phyloP scores from a whole-genome alignment of 2,329 filamentous ascomycete genomes.

The Coniella vitis region DNA sequence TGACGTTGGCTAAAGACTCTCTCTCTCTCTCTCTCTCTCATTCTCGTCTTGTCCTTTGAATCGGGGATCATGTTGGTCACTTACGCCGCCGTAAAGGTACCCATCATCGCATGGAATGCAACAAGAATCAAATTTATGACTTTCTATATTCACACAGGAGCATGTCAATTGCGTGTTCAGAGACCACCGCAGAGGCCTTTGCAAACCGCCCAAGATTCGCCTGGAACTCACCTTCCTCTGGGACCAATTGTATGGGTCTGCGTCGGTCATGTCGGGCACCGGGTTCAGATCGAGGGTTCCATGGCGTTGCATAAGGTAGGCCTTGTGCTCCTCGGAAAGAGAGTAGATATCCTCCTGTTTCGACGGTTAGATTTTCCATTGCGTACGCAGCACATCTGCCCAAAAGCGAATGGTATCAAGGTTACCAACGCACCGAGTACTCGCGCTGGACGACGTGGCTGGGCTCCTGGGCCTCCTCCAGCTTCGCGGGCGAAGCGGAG shows the following conservation, averaged over 20 bases:
- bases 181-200: background rate
- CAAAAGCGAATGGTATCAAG: no score
- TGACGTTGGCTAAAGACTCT: background rate
- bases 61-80: no score
- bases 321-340: slow-evolving; percentile 35
- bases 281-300: slow-evolving; percentile 49
- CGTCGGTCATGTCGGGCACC: slow-evolving; percentile 39
- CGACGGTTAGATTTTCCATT: background rate
- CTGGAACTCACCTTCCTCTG: slow-evolving; percentile 36
- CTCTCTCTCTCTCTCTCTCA: no score
- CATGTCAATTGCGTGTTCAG: background rate
- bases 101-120: slow-evolving; percentile 44
- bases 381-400: no score
- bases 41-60: no score
- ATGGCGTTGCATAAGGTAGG: slow-evolving; percentile 45
- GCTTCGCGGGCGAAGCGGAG: slow-evolving; percentile 3
- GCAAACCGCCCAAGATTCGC: no score
- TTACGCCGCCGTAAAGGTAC: slow-evolving; percentile 10
- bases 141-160: slow-evolving; percentile 33
- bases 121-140: slow-evolving; percentile 44
- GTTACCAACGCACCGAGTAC: slow-evolving; percentile 5
- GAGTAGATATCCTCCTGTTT: slow-evolving; percentile 8
- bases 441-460: background rate
- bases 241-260: slow-evolving; percentile 51
- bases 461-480: slow-evolving; percentile 9